Base-by-base conservation (phyloP, 2,329 filamentous ascomycete genomes). In the Acrocalymma vagum region DNA sequence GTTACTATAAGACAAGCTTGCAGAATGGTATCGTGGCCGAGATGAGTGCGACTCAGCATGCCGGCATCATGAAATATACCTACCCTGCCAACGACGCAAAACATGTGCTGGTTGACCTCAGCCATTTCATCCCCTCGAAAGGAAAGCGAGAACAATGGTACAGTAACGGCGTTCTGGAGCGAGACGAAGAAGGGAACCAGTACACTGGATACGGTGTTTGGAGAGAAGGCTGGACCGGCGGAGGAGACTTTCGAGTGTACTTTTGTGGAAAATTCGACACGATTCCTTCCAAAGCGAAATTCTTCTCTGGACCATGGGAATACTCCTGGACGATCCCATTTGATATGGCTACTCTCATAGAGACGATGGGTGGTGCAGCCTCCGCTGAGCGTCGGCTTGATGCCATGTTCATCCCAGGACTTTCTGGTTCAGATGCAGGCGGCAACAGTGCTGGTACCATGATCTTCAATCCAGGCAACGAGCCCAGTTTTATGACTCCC, bases 401-500 rank as follows among this genome's bases (percentile, higher is more conserved):
- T 36, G 65, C 66, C 39, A 69, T 71, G 11, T 70, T 72, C 52
- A 21, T 54, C 6, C 63, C 67, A 2, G 53, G 58, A 25, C 65
- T 55, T 6, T 59, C 60, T 8, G 60, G 71, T 38, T 53, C 63
- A 15, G 54, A 64, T 16, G 55, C 69, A 1, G 65, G 64, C 5
- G 60, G 54, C 1, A 71, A 71, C 29, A 67, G 67, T 3, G 61
- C 62, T 0, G 66, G 64, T 2, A 71, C 68, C 35, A 66, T 55
- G 5, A 78, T 87, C 14, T 85, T 86, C 62, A 84, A 87, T 64
- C 78, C 81, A 1, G 83, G 82, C 15, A 87, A 87, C 62, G 82
- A 88, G 63, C 84, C 84, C 16, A 77, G 76, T 63, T 88, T 88
- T 70, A 80, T 78, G 2, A 81, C 83, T 0, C 85, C 85, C 0